Base-by-base conservation (phyloP, 1,139 yeast species). In the Pichia sp. region DNA sequence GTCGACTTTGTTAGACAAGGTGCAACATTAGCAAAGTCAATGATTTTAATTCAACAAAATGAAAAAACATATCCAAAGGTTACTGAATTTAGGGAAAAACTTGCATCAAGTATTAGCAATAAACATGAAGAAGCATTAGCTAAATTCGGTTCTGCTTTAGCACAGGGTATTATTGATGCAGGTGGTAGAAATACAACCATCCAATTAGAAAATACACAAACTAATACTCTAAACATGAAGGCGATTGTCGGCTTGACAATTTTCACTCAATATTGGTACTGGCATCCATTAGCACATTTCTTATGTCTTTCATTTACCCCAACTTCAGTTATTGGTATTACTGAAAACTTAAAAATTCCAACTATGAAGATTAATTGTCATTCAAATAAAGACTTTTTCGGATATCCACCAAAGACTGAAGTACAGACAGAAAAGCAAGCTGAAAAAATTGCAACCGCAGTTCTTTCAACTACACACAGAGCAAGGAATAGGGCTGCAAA, bases 131-230 rank as follows among this genome's bases (percentile, higher is more conserved):
- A 92, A 68, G 96, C 96, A 7, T 77, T 94, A 68, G 96, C 97
- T 40, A 90, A 89, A 69, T 92, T 90, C 68, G 99, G 99, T 64
- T 97, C 98, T 37, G 88, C 97, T 20, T 72, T 94, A 47, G 92
- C 97, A 13, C 97, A 90, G 70, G 98, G 99, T 67, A 92, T 92
- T 57, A 83, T 94, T 65, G 97, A 92, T 69, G 98, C 98, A 15
- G 97, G 98, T 69, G 99, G 99, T 22, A 81, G 98, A 65, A 92
- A 94, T 61, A 95, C 87, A n/a, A 90, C 97, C 0, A 89, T 92
- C 56, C 85, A 85, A 58, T 73, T 92, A 49, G 97, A 92, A 67
- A 87, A 92, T 64, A 63, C 82, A n/a, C 92, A 88, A 57, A 88
- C 96, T 35, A 95, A 89, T 53, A 89, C 96, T 16, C 76, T 92